Percentiles rank a stretch among this genome's conserved stretches.
phyloP scores from a whole-genome alignment of 805 yeast species.

The Wickerhamiella shivajii region DNA sequence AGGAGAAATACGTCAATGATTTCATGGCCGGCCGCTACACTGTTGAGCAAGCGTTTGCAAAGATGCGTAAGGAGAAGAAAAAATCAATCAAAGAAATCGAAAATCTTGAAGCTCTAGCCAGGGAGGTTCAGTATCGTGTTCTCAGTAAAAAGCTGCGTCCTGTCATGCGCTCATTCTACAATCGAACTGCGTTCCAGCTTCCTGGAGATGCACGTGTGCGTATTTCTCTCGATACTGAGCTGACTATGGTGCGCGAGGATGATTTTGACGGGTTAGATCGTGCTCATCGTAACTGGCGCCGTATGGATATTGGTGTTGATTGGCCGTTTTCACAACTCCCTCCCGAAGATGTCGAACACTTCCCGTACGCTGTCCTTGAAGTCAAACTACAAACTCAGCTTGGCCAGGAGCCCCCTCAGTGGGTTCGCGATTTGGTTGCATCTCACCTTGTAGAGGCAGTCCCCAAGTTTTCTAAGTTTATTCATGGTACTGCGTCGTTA shows the following conservation, averaged over 20 bases:
- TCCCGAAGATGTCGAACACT: constrained; percentile 74
- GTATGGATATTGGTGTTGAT: constrained; percentile 96
- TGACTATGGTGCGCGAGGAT: constrained; percentile 96
- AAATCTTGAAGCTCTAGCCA: constrained; percentile 78
- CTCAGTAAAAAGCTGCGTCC: constrained; percentile 78
- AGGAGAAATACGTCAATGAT: constrained; percentile 78
- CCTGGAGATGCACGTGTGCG: constrained; percentile 99
- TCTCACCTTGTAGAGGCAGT: constrained; percentile 96
- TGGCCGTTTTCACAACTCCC: constrained; percentile 84
- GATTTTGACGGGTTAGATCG: constrained; percentile 87
- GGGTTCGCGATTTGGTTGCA: constrained; percentile 87
- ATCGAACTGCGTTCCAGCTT: constrained; percentile 95
- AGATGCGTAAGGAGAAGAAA: constrained; percentile 84
- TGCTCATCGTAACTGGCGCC: constrained; percentile 89
- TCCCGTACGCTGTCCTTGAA: constrained; percentile 95
- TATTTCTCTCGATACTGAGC: constrained; percentile 92
- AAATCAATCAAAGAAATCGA: constrained; percentile 80
- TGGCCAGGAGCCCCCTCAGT: constrained; percentile 97
- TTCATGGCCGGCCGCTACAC: constrained; percentile 75
- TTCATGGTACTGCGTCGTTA: constrained; percentile 91
- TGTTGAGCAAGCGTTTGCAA: constrained; percentile 79
- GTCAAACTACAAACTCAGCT: constrained; percentile 94
- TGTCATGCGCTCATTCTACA: constrained; percentile 88
- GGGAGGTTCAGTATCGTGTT: constrained; percentile 83
- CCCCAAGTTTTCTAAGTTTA: constrained; percentile 93